Base-by-base conservation (phyloP, 352 stramenopile genomes). In the Globisporangium emineosum region DNA sequence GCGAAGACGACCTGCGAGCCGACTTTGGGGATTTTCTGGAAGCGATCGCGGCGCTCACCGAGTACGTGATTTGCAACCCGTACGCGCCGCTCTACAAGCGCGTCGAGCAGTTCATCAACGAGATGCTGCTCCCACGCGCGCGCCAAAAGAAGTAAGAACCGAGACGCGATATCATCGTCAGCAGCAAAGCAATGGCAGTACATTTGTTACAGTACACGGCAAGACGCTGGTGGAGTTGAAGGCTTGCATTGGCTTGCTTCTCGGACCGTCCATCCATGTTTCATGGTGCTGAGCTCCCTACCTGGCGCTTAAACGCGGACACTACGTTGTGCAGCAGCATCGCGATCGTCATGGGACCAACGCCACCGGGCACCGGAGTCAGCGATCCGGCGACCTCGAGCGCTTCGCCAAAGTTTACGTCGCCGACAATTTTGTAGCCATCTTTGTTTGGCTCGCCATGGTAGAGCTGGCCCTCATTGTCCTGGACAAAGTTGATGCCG, bases 291-390 rank as follows among this genome's bases (percentile, higher is more conserved):
- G 58, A 67, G 67, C 61, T 75, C 21, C 72, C 70, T 61, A 89
- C 84, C 32, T 78, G 78, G 45, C 81, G 81, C 64, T 87, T 90
- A 72, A 86, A 93, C 1, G 84, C 81, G 3, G 78, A 77, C 23
- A 93, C 78, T 32, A 93, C 84, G 73, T 98, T 98, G 50, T 94
- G 83, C 43, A 98, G 88, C 60, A 98, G 71, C 91, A 97, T 98
- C 9, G 94, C 89, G 65, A 98, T 98, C 10, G 95, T 99, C 97
- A 99, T 99, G 17, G 98, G 98, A 2, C 98, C 98, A 45, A 99
- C 97, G 61, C 98, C 98, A 33, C 89, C 88, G 13, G 97, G 96
- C n/a, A 99, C 98, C 2, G 98, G 98, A 12, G 98, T 99, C 66
- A 99, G 93, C 51, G 86, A 86, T 3, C 84, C 89, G 0, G 91